Evolutionary conservation across 1,284 basidiomycete genomes (phyloP).

Genomic region (Cryptococcus hybrid): DNA sequence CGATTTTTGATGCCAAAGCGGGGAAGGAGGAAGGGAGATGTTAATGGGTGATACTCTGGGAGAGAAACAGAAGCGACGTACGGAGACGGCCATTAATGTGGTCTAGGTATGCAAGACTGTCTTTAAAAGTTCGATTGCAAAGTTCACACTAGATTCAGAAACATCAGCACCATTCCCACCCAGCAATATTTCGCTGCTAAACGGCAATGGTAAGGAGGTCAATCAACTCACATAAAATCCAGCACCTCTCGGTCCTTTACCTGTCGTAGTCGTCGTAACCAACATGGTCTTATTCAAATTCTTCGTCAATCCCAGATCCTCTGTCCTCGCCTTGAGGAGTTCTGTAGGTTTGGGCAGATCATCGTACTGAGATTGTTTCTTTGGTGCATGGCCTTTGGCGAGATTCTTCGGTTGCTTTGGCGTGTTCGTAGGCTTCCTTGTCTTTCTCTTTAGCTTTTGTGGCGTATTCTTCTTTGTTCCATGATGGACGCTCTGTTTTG

Average conservation of each 20-base stretch:
- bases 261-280: constrained; percentile 65
- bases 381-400: constrained; percentile 65
- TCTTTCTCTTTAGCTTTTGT: constrained; percentile 50
- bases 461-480: constrained; percentile 50
- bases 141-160: constrained; percentile 63
- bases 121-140: constrained; percentile 88
- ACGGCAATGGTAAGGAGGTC: constrained; percentile 3
- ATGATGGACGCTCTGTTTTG: constrained; percentile 29
- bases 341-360: constrained; percentile 84
- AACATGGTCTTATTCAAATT: constrained; percentile 90
- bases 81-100: constrained; percentile 93
- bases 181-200: too few species aligned
- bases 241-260: constrained; percentile 75
- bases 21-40: background rate
- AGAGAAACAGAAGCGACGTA: constrained; percentile 54
- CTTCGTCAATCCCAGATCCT: constrained; percentile 79
- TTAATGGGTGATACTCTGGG: background rate
- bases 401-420: constrained; percentile 51
- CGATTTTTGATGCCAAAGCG: background rate
- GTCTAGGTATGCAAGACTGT: constrained; percentile 88
- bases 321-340: constrained; percentile 78
- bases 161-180: background rate
- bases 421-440: constrained; percentile 34
- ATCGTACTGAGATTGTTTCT: constrained; percentile 6
- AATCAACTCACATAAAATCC: constrained; percentile 65